A percentile compares a stretch with the other conserved stretches of the same genome.
Conservation (phyloP, 345 rosid species). For the Acer yangbiense region DNA sequence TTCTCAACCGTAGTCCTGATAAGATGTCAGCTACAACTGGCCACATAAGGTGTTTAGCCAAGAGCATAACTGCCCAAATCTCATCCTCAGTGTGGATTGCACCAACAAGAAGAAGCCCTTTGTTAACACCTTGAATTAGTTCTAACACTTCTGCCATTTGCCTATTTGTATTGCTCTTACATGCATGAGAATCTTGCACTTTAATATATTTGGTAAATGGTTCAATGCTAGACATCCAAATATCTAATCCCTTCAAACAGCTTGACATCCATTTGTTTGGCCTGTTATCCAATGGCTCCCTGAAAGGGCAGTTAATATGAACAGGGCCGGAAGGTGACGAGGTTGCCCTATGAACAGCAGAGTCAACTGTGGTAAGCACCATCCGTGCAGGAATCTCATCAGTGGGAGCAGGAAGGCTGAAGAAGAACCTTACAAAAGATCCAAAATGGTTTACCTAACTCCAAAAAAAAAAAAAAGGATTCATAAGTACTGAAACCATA, state of each 20-base stretch:
- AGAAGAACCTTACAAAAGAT: slow-evolving; percentile 87
- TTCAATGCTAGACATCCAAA: slow-evolving; percentile 67
- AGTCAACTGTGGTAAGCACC: slow-evolving; percentile 87
- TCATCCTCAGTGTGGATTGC: slow-evolving; percentile 80
- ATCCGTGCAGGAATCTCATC: slow-evolving; percentile 77
- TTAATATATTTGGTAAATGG: slow-evolving; percentile 83
- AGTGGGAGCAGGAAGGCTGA: slow-evolving; percentile 81
- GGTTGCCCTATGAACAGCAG: slow-evolving; percentile 83
- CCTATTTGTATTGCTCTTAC: slow-evolving; percentile 24
- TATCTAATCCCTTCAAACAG: slow-evolving; percentile 81
- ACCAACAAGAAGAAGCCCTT: slow-evolving; percentile 74
- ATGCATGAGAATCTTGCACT: slow-evolving; percentile 43
- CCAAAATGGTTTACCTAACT: slow-evolving; percentile 88
- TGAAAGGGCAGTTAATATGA: slow-evolving; percentile 89
- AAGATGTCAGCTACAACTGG: slow-evolving; percentile 88
- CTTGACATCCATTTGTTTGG: slow-evolving; percentile 55
- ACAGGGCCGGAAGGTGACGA: slow-evolving; percentile 81
- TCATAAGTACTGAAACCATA: slow-evolving; percentile 15
- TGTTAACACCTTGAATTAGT: slow-evolving; percentile 51
- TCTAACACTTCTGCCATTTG: slow-evolving; percentile 57
- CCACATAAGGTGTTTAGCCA: slow-evolving; percentile 86
- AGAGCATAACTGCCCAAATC: slow-evolving; percentile 83
- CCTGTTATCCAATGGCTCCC: slow-evolving; percentile 82
- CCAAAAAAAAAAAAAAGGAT: slow-evolving; percentile 21
- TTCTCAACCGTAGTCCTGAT: slow-evolving; percentile 90